These are phyloP conservation scores for Alnus rubra DNA, from an alignment of 306 rosid genomes.

Conservation along the genomic window DNA sequence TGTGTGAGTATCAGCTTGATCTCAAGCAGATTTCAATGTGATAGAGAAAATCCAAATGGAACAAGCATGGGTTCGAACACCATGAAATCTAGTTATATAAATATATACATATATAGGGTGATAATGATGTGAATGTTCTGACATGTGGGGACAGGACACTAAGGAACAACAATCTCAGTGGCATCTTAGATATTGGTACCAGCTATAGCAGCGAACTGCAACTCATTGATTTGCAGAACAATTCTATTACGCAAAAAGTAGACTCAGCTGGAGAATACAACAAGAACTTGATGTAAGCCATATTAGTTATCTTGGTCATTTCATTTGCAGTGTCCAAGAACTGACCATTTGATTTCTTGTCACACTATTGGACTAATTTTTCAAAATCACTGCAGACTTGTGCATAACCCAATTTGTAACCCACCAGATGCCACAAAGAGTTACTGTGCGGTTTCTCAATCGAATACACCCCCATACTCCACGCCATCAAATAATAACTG, in stretches of 20 bases:
- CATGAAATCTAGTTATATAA: neutral
- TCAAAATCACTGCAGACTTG: conserved; percentile 47
- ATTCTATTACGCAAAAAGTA: neutral
- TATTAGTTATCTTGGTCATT: neutral
- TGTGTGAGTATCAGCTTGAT: conserved; percentile 36
- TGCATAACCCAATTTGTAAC: conserved; percentile 48
- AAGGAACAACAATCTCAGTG: conserved; percentile 34
- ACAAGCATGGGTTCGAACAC: neutral
- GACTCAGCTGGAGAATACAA: neutral
- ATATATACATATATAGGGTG: neutral
- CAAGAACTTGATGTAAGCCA: conserved; percentile 30
- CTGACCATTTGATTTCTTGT: neutral
- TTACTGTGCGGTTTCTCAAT: conserved; percentile 42
- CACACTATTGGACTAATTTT: neutral
- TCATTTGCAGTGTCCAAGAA: neutral
- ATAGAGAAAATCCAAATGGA: neutral
- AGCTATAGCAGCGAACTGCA: conserved; percentile 6
- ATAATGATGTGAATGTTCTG: neutral
- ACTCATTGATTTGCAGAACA: conserved; percentile 27
- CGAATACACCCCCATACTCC: conserved; percentile 19
- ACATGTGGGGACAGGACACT: conserved; percentile 24
- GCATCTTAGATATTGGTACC: conserved; percentile 23
- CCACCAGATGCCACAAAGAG: conserved; percentile 9
- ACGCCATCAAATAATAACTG: conserved; percentile 38
- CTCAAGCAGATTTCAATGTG: neutral